A percentile compares a stretch with the other conserved stretches of the same genome.
Evolutionary conservation across 2,329 filamentous ascomycete genomes (phyloP).

Genomic region (Trichocomaceae sp.): DNA sequence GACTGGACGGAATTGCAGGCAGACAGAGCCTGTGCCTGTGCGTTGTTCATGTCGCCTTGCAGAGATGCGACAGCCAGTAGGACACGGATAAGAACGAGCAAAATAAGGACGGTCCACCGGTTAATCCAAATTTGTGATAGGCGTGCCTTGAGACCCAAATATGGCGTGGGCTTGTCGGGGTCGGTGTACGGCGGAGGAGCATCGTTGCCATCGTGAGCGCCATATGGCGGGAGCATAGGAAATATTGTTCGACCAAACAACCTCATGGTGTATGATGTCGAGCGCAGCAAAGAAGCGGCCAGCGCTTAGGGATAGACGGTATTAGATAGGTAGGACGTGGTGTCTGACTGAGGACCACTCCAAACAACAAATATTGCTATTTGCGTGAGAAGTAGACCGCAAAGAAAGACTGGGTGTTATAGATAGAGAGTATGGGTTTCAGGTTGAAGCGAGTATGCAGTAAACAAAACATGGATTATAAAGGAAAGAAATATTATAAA

Average conservation of each 20-base stretch:
- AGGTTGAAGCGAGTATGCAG: neutral
- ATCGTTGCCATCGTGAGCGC: slow-evolving; percentile 39
- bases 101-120: slow-evolving; percentile 84
- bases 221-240: slow-evolving; percentile 36
- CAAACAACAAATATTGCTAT: neutral
- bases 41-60: slow-evolving; percentile 65
- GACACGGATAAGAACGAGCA: slow-evolving; percentile 76
- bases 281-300: slow-evolving; percentile 6
- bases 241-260: slow-evolving; percentile 24
- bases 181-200: slow-evolving; percentile 51
- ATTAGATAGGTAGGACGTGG: neutral
- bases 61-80: slow-evolving; percentile 69
- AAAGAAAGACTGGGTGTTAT: neutral
- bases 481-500: neutral
- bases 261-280: slow-evolving; percentile 8
- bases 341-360: neutral
- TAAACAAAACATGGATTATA: neutral
- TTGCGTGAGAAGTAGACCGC: neutral
- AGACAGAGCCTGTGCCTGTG: slow-evolving; percentile 73
- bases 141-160: slow-evolving; percentile 80
- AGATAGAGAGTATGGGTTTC: neutral
- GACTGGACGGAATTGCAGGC: slow-evolving; percentile 90
- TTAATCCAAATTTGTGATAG: slow-evolving; percentile 97
- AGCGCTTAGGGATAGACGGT: slow-evolving; percentile 1
- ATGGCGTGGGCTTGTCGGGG: slow-evolving; percentile 72